These are phyloP conservation scores for Solanum tacnaense DNA, from an alignment of 257 asterid genomes.

Conservation along the genomic window DNA sequence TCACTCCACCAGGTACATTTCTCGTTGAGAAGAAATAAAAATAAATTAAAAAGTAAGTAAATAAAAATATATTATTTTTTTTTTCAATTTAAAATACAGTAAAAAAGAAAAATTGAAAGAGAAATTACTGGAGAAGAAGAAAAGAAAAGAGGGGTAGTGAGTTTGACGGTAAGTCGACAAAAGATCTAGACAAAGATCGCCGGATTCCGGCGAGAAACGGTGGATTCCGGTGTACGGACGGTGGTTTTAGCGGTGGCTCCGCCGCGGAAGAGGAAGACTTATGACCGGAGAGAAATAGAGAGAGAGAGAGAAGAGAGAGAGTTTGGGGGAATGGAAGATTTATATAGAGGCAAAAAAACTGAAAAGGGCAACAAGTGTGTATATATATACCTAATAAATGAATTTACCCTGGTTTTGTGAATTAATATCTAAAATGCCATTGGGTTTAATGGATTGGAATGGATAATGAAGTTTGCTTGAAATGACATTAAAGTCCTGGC, in stretches of 20 bases:
- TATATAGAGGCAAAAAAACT: not conserved
- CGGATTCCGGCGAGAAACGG: not conserved
- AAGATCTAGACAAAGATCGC: not conserved
- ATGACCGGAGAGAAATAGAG: not conserved
- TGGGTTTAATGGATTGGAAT: not conserved
- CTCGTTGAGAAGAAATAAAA: not conserved
- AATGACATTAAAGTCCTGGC: not conserved
- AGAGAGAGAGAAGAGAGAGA: not conserved
- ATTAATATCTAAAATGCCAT: not conserved
- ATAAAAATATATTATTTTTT: not conserved
- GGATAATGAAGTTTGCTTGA: not conserved
- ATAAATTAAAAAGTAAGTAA: not conserved
- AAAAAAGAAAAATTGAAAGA: not conserved
- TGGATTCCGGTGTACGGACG: conserved; percentile 13
- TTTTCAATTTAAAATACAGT: not conserved
- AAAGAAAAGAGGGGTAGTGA: not conserved
- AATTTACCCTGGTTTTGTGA: accelerated
- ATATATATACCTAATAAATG: not conserved
- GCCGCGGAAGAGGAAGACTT: conserved; percentile 16
- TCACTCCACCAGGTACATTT: not conserved
- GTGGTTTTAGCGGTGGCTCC: conserved; percentile 12
- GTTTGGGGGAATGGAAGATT: not conserved
- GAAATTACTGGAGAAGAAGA: not conserved
- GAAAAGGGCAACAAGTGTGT: not conserved
- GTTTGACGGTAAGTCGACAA: not conserved